These are phyloP conservation scores for Myxozyma nipponensis DNA, from an alignment of 805 yeast genomes.

Conservation along the genomic window DNA sequence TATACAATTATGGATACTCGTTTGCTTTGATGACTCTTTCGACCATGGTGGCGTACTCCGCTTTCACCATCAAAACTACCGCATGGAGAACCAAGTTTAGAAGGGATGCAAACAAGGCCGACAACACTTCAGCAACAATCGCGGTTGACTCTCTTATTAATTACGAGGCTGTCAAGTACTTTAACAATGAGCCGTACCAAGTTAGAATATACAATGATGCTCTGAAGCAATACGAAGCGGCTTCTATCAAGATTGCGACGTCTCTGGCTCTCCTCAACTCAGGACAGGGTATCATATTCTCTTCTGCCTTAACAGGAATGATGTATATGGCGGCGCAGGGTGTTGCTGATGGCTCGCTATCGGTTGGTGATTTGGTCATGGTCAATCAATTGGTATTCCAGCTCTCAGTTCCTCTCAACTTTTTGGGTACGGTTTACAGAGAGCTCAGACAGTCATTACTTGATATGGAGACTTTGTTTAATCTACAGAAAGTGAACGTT, in stretches of 20 bases:
- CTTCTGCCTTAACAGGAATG: conserved; percentile 89
- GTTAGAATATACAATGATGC: conserved; percentile 75
- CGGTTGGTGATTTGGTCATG: conserved; percentile 92
- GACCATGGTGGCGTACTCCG: conserved; percentile 85
- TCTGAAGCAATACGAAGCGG: conserved; percentile 65
- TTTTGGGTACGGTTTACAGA: conserved; percentile 91
- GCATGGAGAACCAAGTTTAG: conserved; percentile 95
- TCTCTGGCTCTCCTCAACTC: conserved; percentile 69
- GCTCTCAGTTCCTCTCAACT: conserved; percentile 88
- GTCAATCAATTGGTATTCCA: conserved; percentile 96
- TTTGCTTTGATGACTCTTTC: conserved; percentile 85
- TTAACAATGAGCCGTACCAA: conserved; percentile 83
- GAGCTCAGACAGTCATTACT: conserved; percentile 88
- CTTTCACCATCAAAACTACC: conserved; percentile 86
- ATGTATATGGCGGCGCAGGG: conserved; percentile 94
- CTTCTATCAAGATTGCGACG: conserved; percentile 68
- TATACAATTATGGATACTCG: conserved; percentile 83
- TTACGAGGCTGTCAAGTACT: conserved; percentile 90
- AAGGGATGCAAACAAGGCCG: conserved; percentile 85
- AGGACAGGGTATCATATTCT: conserved; percentile 75
- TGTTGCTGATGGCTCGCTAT: conserved; percentile 72
- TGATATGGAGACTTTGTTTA: conserved; percentile 94
- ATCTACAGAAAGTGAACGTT: conserved; percentile 71
- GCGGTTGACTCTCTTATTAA: conserved; percentile 92
- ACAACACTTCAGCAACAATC: conserved; percentile 90